A percentile compares a stretch with the other conserved stretches of the same genome.
Conservation (phyloP, 495 filamentous ascomycete genomes). For the Aspergillus baeticus region DNA sequence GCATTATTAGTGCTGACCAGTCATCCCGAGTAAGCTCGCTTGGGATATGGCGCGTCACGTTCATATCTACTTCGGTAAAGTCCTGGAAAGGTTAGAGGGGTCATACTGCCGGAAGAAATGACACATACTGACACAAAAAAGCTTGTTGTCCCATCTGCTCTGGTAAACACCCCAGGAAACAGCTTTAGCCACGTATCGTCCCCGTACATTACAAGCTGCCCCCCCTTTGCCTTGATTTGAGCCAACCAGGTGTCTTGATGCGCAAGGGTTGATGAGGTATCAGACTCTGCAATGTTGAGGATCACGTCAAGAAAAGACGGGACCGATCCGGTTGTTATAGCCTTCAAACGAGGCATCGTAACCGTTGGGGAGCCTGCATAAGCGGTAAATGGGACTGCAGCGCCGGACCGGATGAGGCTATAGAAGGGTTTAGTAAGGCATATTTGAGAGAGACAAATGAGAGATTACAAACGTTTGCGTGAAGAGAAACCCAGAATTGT, state of each 20-base stretch:
- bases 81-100: constrained; percentile 54
- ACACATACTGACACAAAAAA: constrained; percentile 99
- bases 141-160: constrained; percentile 88
- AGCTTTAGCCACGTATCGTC: constrained; percentile 99
- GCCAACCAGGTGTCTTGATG: constrained; percentile 93
- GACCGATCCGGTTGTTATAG: constrained; percentile 93
- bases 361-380: constrained; percentile 96
- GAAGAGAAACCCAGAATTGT: constrained; percentile 78
- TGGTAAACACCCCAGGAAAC: constrained; percentile 82
- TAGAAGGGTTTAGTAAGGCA: background rate
- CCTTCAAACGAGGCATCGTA: constrained; percentile 97
- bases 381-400: constrained; percentile 89
- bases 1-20: constrained; percentile 91
- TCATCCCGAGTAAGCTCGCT: constrained; percentile 72
- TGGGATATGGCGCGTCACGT: constrained; percentile 89
- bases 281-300: constrained; percentile 92
- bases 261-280: constrained; percentile 80
- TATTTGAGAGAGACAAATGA: background rate
- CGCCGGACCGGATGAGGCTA: constrained; percentile 80
- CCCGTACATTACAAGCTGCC: constrained; percentile 88
- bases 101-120: constrained; percentile 36
- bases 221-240: constrained; percentile 76
- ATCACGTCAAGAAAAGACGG: constrained; percentile 97
- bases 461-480: constrained; percentile 71
- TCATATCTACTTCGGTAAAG: constrained; percentile 95